Conservation (phyloP, 2,329 filamentous ascomycete species). For the Neofusicoccum ribis region DNA sequence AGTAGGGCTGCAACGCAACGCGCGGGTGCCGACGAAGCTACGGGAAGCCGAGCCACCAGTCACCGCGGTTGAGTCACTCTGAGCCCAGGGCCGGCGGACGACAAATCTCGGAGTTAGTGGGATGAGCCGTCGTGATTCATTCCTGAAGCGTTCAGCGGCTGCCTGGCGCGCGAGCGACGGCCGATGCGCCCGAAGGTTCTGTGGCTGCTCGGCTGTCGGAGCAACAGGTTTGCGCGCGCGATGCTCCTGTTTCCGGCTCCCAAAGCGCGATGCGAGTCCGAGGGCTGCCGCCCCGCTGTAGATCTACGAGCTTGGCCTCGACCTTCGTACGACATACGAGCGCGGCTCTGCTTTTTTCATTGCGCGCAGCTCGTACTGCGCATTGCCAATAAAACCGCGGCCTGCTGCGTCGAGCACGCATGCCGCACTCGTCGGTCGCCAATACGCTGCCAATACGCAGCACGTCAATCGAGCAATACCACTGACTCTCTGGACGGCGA, state of each 20-base stretch:
- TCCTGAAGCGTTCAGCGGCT: neutral
- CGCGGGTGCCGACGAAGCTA: neutral
- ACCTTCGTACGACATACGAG: neutral
- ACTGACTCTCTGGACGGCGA: neutral
- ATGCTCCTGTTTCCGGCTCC: neutral
- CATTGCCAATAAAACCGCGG: slow-evolving; percentile 12
- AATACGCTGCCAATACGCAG: neutral
- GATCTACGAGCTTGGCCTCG: neutral
- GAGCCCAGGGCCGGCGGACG: neutral
- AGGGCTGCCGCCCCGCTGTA: slow-evolving; percentile 12
- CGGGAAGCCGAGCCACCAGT: neutral
- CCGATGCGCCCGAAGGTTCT: neutral
- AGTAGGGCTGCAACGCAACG: neutral
- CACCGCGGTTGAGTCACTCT: neutral
- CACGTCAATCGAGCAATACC: neutral
- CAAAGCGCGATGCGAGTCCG: slow-evolving; percentile 7
- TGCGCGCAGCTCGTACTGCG: slow-evolving; percentile 10
- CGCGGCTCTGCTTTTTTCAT: neutral
- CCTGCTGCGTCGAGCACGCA: neutral
- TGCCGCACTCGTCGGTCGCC: neutral
- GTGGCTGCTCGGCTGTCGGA: neutral
- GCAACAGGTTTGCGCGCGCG: neutral
- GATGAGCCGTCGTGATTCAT: neutral
- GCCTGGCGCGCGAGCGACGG: neutral
- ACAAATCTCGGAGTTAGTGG: neutral